Evolutionary conservation across 1,284 basidiomycete genomes (phyloP).

Genomic region (Tilletia caries): DNA sequence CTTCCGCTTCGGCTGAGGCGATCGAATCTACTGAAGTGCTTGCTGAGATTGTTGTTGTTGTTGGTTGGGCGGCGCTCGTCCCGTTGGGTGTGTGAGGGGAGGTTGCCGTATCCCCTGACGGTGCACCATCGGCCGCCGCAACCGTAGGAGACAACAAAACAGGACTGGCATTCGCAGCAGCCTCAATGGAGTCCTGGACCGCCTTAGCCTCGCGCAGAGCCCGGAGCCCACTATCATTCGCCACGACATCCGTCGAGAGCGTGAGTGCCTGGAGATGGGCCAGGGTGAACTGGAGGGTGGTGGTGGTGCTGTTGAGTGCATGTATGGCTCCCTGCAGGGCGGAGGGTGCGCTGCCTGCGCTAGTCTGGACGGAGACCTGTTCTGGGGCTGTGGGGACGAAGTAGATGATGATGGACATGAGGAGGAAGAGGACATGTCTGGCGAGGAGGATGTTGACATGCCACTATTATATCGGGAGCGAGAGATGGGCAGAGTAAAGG

Average conservation of each 20-base stretch:
- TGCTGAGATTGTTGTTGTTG: too few relatives aligned
- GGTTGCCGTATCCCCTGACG: too few relatives aligned
- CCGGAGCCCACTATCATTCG: constrained; percentile 9
- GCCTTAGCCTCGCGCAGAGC: constrained; percentile 1
- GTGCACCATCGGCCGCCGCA: too few relatives aligned
- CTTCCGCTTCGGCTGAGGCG: background rate
- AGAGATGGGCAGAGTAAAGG: background rate
- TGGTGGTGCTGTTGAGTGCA: background rate
- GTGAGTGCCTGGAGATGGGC: constrained; percentile 15
- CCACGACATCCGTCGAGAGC: constrained; percentile 15
- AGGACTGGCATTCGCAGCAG: too few relatives aligned
- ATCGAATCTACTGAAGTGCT: too few relatives aligned
- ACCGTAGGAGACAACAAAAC: too few relatives aligned
- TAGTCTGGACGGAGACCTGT: background rate
- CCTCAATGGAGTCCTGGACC: background rate
- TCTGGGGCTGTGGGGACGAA: constrained; percentile 12
- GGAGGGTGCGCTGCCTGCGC: constrained; percentile 2
- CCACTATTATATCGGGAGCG: constrained; percentile 19
- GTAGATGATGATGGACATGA: constrained; percentile 1
- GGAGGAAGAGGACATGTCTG: constrained; percentile 13
- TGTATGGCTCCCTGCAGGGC: constrained; percentile 13
- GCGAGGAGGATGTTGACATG: constrained; percentile 17
- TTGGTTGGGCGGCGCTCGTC: too few relatives aligned
- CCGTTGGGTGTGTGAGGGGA: too few relatives aligned
- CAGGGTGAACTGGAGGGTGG: background rate